Base-by-base conservation (phyloP, 139 green algal species). In the Pseudopediastrum boryanum region DNA sequence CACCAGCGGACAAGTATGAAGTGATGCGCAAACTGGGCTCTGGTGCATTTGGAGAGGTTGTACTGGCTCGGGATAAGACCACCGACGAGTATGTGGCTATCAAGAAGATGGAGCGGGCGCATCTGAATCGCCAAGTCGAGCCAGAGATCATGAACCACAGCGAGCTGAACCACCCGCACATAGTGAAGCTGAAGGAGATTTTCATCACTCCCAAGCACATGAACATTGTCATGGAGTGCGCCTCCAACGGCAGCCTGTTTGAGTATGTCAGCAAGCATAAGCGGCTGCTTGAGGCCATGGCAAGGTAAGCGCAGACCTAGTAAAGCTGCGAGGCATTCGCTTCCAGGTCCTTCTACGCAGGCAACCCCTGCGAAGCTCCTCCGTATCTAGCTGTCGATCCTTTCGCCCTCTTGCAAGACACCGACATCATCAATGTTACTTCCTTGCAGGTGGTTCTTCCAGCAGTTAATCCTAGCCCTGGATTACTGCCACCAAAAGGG, bases 401-500 rank as follows among this genome's bases (percentile, higher is more conserved):
- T 16, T 16, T 16, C 48, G 16, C 16, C 16, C 16, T 19, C 48
- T 58, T 58, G 48, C 16, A 58, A 16, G 16, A 19, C 48, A 58
- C 16, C 25, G 77, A 38, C 31, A 65, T 10, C 83, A 50, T 77
- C 10, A 41, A 38, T 0, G n/a, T 66, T n/a, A n/a, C n/a, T n/a
- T 50, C 92, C 29, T 27, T 67, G 52, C 71, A 84, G 94, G 23
- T 98, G 90, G 88, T 98, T 98, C 83, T 98, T 98, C 83, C 94
- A 99, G 88, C 96, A 99, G 89, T 86, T 99, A 1, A 94, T 99
- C 31, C 84, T 96, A 13, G 96, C 93, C 0, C 88, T 98, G 7
- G 93, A 97, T 80, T 99, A 98, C 85, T 95, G 96, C 75, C 94
- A 98, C 81, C 63, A 80, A 33, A 81, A 81, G 74, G 74, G 93